Conservation (phyloP, 2,329 filamentous ascomycete genomes). For the Pezicula carpinea region DNA sequence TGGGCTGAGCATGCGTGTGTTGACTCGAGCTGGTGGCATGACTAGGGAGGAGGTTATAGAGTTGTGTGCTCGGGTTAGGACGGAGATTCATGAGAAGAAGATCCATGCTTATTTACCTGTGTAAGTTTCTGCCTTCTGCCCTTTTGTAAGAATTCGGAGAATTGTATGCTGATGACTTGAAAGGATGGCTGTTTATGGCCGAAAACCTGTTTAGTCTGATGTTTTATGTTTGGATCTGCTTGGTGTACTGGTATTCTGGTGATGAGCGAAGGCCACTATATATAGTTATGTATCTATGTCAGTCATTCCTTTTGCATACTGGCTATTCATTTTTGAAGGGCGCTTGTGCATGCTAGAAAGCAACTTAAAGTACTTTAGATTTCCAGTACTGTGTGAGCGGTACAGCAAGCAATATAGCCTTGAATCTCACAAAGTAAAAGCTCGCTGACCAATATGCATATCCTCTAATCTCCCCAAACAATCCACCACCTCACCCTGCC, state of each 20-base stretch:
- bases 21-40: slow-evolving; percentile 25
- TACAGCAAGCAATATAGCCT: too few relatives aligned
- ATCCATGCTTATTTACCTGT: slow-evolving; percentile 25
- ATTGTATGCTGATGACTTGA: neutral
- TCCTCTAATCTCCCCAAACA: slow-evolving; percentile 5
- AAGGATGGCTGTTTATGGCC: slow-evolving; percentile 11
- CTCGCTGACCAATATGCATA: slow-evolving; percentile 2
- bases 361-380: too few relatives aligned
- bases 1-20: slow-evolving; percentile 20
- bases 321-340: too few relatives aligned
- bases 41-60: slow-evolving; percentile 26
- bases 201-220: slow-evolving; percentile 6
- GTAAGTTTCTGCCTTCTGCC: neutral
- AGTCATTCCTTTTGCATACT: too few relatives aligned
- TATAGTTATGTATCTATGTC: too few relatives aligned
- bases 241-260: too few relatives aligned
- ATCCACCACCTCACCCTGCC: slow-evolving; percentile 1
- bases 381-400: too few relatives aligned
- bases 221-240: neutral
- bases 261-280: too few relatives aligned
- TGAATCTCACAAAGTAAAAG: too few relatives aligned
- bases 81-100: slow-evolving; percentile 27
- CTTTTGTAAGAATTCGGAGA: neutral
- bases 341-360: too few relatives aligned
- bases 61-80: slow-evolving; percentile 27